Conservation (phyloP, 345 rosid genomes). For the Cardamine chenopodiifolia region DNA sequence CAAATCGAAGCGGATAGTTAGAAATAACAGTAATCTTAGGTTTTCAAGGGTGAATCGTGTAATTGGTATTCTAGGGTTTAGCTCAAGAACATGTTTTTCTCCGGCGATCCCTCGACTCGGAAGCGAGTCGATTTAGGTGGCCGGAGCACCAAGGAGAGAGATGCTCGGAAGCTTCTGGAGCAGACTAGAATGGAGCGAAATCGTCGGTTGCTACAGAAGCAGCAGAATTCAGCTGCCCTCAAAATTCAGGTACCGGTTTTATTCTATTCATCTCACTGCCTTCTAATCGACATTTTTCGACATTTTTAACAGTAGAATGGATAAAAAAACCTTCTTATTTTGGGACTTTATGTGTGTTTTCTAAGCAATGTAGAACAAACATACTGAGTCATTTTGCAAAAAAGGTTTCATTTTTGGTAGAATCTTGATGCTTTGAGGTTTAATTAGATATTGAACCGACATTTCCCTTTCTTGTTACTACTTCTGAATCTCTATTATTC, state of each 20-base stretch:
- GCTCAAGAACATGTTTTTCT: slow-evolving; percentile 70
- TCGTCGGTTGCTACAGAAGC: slow-evolving; percentile 70
- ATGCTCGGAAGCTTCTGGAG: slow-evolving; percentile 91
- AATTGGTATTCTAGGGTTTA: slow-evolving; percentile 25
- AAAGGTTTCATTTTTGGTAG: not conserved
- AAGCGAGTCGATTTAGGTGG: slow-evolving; percentile 99
- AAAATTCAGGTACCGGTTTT: slow-evolving; percentile 68
- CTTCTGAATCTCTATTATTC: not conserved
- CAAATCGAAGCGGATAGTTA: slow-evolving; percentile 13
- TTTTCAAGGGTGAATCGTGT: slow-evolving; percentile 5
- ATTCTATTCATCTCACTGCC: not conserved
- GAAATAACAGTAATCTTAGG: not conserved
- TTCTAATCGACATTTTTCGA: not conserved
- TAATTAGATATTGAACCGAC: not conserved
- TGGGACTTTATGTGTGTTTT: not conserved
- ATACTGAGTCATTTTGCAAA: not conserved
- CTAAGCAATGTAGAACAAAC: slow-evolving; percentile 28
- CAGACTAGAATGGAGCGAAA: slow-evolving; percentile 92
- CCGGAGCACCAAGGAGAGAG: slow-evolving; percentile 95
- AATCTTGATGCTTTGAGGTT: slow-evolving; percentile 18
- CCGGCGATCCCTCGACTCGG: slow-evolving; percentile 90
- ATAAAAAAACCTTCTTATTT: not conserved
- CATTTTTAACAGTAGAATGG: not conserved
- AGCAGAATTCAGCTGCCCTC: slow-evolving; percentile 78
- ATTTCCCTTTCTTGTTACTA: not conserved